phyloP scores from a whole-genome alignment of 768 basidiomycete species.

The Phlebiopsis flavidoalba region DNA sequence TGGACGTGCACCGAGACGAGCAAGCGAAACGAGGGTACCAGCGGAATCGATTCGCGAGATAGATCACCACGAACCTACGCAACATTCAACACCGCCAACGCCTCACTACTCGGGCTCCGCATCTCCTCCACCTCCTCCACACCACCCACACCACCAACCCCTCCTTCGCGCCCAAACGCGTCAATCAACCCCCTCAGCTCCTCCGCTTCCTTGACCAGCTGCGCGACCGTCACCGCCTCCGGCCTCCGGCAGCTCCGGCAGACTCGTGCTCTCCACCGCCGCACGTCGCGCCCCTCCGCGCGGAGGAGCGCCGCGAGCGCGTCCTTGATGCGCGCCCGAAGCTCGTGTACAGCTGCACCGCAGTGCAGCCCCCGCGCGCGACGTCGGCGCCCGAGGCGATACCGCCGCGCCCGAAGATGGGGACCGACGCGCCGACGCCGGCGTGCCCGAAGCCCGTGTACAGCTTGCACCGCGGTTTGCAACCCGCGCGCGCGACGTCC shows the following conservation, averaged over 20 bases:
- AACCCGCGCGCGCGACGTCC: no score
- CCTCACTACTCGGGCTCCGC: not conserved
- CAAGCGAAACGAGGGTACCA: no score
- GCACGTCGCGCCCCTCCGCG: slow-evolving; percentile 73
- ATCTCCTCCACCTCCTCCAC: not conserved
- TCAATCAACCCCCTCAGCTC: slow-evolving; percentile 31
- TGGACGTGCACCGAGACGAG: no score
- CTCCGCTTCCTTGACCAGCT: slow-evolving; percentile 38
- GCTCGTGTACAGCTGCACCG: slow-evolving; percentile 87
- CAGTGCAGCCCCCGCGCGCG: slow-evolving; percentile 79
- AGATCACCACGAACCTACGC: no score
- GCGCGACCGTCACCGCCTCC: slow-evolving; percentile 26
- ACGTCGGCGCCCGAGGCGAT: slow-evolving; percentile 83
- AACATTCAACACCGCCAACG: not conserved
- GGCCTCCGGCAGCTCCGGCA: slow-evolving; percentile 27
- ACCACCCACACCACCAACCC: no score
- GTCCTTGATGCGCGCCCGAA: slow-evolving; percentile 89
- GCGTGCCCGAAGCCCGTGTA: no score
- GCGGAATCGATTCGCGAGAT: no score
- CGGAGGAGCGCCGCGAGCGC: slow-evolving; percentile 61
- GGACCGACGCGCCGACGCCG: no score
- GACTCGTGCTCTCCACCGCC: slow-evolving; percentile 48
- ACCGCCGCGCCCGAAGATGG: slow-evolving; percentile 95
- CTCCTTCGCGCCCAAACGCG: slow-evolving; percentile 14
- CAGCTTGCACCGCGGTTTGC: no score